Base-by-base conservation (phyloP, 139 green algal species). In the Nannochloris sp. region DNA sequence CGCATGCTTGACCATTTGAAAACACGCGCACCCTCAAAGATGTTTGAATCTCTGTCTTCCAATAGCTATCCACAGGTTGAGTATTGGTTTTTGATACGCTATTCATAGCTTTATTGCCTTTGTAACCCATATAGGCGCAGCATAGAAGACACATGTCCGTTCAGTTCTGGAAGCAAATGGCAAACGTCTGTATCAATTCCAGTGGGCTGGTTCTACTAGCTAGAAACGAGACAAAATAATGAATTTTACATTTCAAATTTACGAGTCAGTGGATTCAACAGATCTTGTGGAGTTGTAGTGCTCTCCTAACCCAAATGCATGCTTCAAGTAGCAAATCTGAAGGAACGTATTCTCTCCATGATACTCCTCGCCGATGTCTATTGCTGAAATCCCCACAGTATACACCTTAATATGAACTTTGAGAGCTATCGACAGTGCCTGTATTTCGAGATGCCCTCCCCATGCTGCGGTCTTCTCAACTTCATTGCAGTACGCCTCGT, bases 401-500 rank as follows among this genome's bases (percentile, higher is more conserved):
- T 81, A 84, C 25, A 96, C 91, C 23, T 73, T 64, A 61, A 97
- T 93, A 28, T 75, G 67, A 3, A 73, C 72, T 65, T 75, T 53
- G 44, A 96, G 71, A 25, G 76, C 77, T 51, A 81, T 63, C 31
- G 84, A 71, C 26, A 96, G 74, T 29, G 87, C 91, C 16, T 67
- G 62, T 20, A 98, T 78, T 79, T 98, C 92, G 37, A 91, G 40
- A 56, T 98, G 92, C 2, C 92, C 91, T 4, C 91, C 92, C 90
- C 90, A 96, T 14, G 66, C 78, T 13, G 91, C 91, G 1, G 83
- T 96, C 5, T 30, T 36, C 62, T 87, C 88, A 53, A 92, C 63
- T 29, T 83, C 72, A 13, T 65, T 6, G 68, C 87, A 95, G 74
- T 97, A 91, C 3, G 59, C 55, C 58, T 89, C 85, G 53, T 79